Percentiles rank a stretch among this genome's conserved stretches.
phyloP scores from a whole-genome alignment of 2,329 filamentous ascomycete genomes.

The Monilinia fructicola region DNA sequence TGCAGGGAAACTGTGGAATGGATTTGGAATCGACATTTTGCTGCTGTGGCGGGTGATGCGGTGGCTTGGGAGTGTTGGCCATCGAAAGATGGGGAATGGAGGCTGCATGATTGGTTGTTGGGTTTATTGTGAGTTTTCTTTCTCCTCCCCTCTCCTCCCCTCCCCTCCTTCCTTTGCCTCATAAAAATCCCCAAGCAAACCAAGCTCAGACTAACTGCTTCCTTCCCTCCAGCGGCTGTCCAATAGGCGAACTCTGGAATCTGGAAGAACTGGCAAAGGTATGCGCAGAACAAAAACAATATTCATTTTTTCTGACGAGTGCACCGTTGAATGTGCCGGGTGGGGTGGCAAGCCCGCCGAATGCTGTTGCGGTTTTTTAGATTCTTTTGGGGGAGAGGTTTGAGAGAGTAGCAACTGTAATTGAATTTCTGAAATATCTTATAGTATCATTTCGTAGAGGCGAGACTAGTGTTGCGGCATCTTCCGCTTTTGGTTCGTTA shows the following conservation, averaged over 20 bases:
- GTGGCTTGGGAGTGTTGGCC: conserved; percentile 19
- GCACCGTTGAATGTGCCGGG: conserved; percentile 51
- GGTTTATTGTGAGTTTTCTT: no score
- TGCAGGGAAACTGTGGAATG: conserved; percentile 9
- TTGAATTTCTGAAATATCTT: background rate
- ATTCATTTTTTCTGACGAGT: conserved; percentile 63
- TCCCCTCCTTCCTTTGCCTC: no score
- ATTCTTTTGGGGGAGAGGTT: background rate
- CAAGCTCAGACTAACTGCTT: conserved; percentile 7
- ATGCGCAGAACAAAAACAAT: conserved; percentile 54
- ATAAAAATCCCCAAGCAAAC: no score
- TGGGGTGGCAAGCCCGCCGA: conserved; percentile 34
- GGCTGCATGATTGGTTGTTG: no score
- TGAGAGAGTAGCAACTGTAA: background rate
- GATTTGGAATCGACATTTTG: no score
- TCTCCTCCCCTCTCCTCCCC: no score
- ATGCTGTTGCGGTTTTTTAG: conserved; percentile 34
- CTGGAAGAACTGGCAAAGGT: conserved; percentile 42
- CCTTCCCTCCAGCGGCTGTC: conserved; percentile 31
- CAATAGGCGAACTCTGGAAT: conserved; percentile 39
- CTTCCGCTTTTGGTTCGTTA: background rate
- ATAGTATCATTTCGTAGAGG: background rate
- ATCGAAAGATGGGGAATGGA: no score
- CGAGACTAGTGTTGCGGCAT: background rate
- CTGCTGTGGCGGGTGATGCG: conserved; percentile 33